Evolutionary conservation across 768 basidiomycete species (phyloP), one percentile per base, ranked within the genome.

Genomic region (Inosperma sp.): DNA sequence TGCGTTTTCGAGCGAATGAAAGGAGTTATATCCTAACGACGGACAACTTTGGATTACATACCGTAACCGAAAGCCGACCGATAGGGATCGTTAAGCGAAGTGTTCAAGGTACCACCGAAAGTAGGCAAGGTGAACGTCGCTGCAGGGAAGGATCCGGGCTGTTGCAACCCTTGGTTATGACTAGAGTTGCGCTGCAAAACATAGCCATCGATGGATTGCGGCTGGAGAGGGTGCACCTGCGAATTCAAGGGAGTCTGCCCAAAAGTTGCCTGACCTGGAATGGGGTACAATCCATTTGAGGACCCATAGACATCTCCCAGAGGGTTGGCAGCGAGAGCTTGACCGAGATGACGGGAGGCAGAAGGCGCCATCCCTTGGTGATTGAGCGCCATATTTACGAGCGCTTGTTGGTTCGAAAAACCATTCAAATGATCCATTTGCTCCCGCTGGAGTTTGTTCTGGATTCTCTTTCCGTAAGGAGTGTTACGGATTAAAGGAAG

Each of bases 401-500:
- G 72, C 26, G 75, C 67, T 59, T 82, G 81, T 59, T 80, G 82
- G 62, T 75, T 76, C 52, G 80, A 77, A 63, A 82, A 83, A 49
- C 77, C 75, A 40, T 77, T 75, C 54, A 76, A 84, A 49, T 72
- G 77, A 58, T 88, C 88, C 70, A 87, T 78, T 60, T 91, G 88
- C 71, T 95, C 93, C 51, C 95, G 90, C 70, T 96, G 94, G 48
- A 98, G 75, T 72, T 97, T 97, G 75, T 93, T 94, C 70, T 97
- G 95, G 62, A 99, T 99, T 36, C 96, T 86, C 75, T 99, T 99
- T 59, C 96, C 96, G 61, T 99, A 99, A 6, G 96, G 96, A 8
- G 96, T 99, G 72, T 99, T 99, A 62, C 96, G 88, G 64, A 99
- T 99, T 61, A 97, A 79, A 2, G 96, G 96, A 21, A 99, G 79